Base-by-base conservation (phyloP, 345 rosid species). In the Rhodamnia argentea region DNA sequence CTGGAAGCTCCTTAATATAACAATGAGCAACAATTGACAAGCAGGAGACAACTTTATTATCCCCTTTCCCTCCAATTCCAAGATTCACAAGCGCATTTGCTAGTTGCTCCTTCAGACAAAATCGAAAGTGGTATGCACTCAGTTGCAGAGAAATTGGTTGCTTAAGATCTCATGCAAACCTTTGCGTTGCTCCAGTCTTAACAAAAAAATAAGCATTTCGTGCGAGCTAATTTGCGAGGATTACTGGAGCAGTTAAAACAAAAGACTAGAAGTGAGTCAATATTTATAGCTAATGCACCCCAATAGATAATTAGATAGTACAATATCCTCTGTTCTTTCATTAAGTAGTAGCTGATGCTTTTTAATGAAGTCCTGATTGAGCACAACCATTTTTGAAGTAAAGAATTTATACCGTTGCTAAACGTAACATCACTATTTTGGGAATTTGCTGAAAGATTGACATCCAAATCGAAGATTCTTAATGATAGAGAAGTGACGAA, bases 1-100 rank as follows among this genome's bases (percentile, higher is more conserved):
- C 89, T 83, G 99, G 96, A 90, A 96, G 95, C 90, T 93, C 95
- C 90, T 94, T 95, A 58, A 96, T 92, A 82, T 95, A 87, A 88
- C 94, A 90, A 90, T 96, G 97, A 87, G 93, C 95, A 91, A 96
- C 86, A 89, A 96, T 85, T 85, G 98, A 96, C 59, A 92, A 89
- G 85, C 91, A 94, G 10, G 94, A 88, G 44, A 86, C 84, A 55
- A 87, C 90, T 83, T 88, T 88, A 85, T 90, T 89, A 40, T 89
- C 64, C 85, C 90, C 94, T 24, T 93, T 92, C 88, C 89, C 90
- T 87, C 91, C 93, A 76, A 94, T 84, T 86, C 97, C 97, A 93
- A 95, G 92, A 90, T 93, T 94, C 86, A 91, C 87, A 84, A 95
- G 92, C 62, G 91, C 85, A 55, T 85, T 89, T 87, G 87, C 87